Conservation (phyloP, 331 rosid species). For the Stylosanthes scabra region DNA sequence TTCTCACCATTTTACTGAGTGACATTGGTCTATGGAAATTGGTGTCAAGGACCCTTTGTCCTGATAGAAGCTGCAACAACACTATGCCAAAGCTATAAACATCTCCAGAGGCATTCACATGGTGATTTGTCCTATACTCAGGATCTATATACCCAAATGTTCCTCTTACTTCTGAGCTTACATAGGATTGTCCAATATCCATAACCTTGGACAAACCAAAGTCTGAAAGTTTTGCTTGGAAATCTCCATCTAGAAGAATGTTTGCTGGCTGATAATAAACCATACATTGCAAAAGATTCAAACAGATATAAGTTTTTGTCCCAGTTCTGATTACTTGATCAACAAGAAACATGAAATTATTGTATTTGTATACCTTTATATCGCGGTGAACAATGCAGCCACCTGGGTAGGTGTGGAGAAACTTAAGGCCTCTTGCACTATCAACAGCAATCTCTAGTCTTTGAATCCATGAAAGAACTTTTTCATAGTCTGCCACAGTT, state of each 20-base stretch:
- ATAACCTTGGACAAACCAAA: conserved; percentile 69
- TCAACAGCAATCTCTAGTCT: conserved; percentile 64
- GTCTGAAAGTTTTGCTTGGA: conserved; percentile 72
- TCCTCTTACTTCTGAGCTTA: conserved; percentile 77
- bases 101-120: conserved; percentile 68
- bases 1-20: conserved; percentile 59
- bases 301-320: neutral
- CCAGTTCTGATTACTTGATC: too few relatives aligned
- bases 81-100: conserved; percentile 76
- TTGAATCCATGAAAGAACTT: conserved; percentile 62
- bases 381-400: conserved; percentile 80
- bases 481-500: conserved; percentile 50
- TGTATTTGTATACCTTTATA: conserved; percentile 54
- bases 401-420: conserved; percentile 64
- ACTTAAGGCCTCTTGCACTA: conserved; percentile 66
- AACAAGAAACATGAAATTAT: neutral
- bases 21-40: conserved; percentile 52
- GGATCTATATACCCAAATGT: conserved; percentile 80
- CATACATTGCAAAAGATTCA: conserved; percentile 8
- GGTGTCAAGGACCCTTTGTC: conserved; percentile 61
- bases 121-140: conserved; percentile 61
- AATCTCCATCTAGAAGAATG: conserved; percentile 58
- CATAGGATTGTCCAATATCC: conserved; percentile 62
- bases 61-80: conserved; percentile 65
- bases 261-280: conserved; percentile 63